These are phyloP conservation scores for Danielia reshetovae DNA, from an alignment of 805 yeast genomes.

Conservation along the genomic window DNA sequence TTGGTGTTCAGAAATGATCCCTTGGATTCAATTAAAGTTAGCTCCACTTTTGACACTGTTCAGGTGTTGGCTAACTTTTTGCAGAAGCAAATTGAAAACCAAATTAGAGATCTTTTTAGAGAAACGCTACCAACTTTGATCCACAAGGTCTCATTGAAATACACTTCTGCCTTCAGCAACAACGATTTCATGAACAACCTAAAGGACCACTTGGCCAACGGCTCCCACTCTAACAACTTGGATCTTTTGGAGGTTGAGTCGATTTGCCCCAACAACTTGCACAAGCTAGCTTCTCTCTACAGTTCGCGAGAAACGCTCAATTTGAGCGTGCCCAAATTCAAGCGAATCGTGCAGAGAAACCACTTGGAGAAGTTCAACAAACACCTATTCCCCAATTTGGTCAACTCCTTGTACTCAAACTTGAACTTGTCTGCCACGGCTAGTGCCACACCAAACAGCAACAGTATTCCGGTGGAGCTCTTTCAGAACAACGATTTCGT, in stretches of 20 bases:
- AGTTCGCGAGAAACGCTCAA: conserved; percentile 79
- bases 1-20: conserved; percentile 89
- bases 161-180: conserved; percentile 19
- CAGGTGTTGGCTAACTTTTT: conserved; percentile 79
- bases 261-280: conserved; percentile 47
- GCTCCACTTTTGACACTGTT: conserved; percentile 82
- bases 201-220: conserved; percentile 14
- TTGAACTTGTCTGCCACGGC: conserved; percentile 28
- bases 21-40: conserved; percentile 73
- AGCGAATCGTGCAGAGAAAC: conserved; percentile 56
- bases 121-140: conserved; percentile 80
- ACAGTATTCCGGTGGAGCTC: conserved; percentile 40
- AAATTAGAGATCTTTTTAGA: conserved; percentile 73
- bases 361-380: conserved; percentile 41
- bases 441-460: conserved; percentile 15
- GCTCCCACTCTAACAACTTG: conserved; percentile 1
- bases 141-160: conserved; percentile 69
- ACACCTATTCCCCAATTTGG: conserved; percentile 34
- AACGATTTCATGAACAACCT: conserved; percentile 19
- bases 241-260: conserved; percentile 12
- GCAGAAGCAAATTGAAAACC: conserved; percentile 78
- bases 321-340: conserved; percentile 57
- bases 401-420: conserved; percentile 33
- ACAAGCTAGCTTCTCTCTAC: conserved; percentile 40
- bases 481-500: conserved; percentile 24